These are phyloP conservation scores for Crucibulum laeve DNA, from an alignment of 768 basidiomycete species.

Conservation along the genomic window DNA sequence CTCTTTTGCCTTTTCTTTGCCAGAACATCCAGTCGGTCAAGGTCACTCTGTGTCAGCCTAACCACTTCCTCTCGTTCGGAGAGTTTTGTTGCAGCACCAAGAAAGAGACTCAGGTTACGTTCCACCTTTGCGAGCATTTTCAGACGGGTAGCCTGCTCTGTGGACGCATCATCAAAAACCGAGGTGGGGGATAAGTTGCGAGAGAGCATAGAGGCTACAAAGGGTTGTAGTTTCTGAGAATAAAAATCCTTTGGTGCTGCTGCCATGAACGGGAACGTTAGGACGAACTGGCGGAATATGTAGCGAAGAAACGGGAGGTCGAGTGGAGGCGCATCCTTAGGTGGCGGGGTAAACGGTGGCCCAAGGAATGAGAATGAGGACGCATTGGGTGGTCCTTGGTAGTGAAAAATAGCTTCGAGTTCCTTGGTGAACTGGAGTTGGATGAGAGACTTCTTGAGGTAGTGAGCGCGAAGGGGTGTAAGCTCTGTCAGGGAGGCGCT, in stretches of 20 bases:
- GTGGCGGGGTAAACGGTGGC: conserved; percentile 75
- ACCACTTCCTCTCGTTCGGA: conserved; percentile 87
- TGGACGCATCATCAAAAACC: conserved; percentile 48
- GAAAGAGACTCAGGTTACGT: conserved; percentile 77
- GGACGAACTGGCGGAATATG: conserved; percentile 87
- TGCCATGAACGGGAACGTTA: conserved; percentile 94
- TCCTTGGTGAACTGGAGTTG: conserved; percentile 83
- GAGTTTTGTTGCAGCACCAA: conserved; percentile 80
- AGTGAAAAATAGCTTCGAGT: conserved; percentile 59
- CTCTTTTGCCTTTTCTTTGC: conserved; percentile 60
- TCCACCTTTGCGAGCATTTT: conserved; percentile 77
- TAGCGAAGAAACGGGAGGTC: conserved; percentile 89
- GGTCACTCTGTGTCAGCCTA: conserved; percentile 79
- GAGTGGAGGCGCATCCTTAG: conserved; percentile 47
- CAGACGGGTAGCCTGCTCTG: conserved; percentile 55
- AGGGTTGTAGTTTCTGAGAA: conserved; percentile 92
- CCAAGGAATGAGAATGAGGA: conserved; percentile 87
- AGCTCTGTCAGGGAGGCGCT: conserved; percentile 32
- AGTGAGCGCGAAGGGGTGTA: conserved; percentile 90
- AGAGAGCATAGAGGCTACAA: conserved; percentile 76
- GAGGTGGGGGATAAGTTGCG: conserved; percentile 69
- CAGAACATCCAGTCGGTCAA: conserved; percentile 70
- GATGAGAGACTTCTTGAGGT: conserved; percentile 94
- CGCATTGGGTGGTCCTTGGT: conserved; percentile 26
- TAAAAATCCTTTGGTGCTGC: conserved; percentile 90